Evolutionary conservation across 257 asterid species (phyloP).

Genomic region (Pogostemon cablin): DNA sequence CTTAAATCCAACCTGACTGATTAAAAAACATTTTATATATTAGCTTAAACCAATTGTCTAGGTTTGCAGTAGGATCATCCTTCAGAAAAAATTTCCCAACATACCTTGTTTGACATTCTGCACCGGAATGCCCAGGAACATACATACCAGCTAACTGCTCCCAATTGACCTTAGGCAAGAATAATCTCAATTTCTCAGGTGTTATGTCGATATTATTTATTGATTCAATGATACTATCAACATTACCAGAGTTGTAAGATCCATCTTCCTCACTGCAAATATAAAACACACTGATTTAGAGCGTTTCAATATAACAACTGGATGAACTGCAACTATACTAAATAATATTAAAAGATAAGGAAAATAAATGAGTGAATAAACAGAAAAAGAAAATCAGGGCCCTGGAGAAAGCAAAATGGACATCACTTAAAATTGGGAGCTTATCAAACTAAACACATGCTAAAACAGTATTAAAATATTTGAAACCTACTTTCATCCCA

Average conservation of each 20-base stretch:
- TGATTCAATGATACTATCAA: slow-evolving; percentile 64
- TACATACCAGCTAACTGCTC: slow-evolving; percentile 78
- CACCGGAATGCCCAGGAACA: slow-evolving; percentile 74
- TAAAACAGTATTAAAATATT: background rate
- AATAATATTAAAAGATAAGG: background rate
- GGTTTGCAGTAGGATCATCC: slow-evolving; percentile 7
- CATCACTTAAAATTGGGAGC: background rate
- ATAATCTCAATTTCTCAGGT: slow-evolving; percentile 72
- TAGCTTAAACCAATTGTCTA: background rate
- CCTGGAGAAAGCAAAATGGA: slow-evolving; percentile 8
- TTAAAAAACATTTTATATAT: background rate
- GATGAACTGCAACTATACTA: slow-evolving; percentile 12
- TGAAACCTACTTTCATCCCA: slow-evolving; percentile 2
- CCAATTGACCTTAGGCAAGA: slow-evolving; percentile 92
- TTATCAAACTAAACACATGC: background rate
- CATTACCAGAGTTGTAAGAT: slow-evolving; percentile 46
- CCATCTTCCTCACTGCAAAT: slow-evolving; percentile 66
- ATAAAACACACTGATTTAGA: slow-evolving; percentile 30
- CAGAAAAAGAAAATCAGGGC: background rate
- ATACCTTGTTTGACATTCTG: slow-evolving; percentile 91
- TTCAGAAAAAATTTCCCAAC: slow-evolving; percentile 12
- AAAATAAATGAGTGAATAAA: background rate
- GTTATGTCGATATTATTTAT: slow-evolving; percentile 66
- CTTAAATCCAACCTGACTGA: background rate
- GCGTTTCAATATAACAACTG: background rate